Percentiles rank a stretch among this genome's conserved stretches.
Evolutionary conservation across 75 land plant species (phyloP).

Genomic region (Pinus tabuliformis): DNA sequence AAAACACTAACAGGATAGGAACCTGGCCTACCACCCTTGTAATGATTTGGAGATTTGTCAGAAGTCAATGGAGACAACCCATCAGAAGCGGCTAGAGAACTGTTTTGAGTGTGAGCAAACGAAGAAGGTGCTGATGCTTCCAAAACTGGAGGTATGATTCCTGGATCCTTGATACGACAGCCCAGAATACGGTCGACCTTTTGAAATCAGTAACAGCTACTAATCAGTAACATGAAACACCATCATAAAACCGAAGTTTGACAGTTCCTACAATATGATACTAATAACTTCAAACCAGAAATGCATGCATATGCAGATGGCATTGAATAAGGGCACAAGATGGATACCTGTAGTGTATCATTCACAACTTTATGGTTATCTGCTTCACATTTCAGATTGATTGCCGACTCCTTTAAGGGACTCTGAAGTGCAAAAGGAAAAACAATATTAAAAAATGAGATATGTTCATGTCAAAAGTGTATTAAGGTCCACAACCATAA

Average conservation of each 20-base stretch:
- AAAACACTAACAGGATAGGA: neutral
- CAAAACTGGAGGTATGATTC: neutral
- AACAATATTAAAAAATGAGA: neutral
- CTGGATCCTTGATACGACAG: slow-evolving; percentile 53
- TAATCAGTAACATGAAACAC: neutral
- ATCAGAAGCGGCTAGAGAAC: slow-evolving; percentile 1
- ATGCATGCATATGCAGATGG: neutral
- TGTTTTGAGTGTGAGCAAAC: slow-evolving; percentile 5
- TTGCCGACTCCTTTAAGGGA: neutral
- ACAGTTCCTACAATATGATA: neutral
- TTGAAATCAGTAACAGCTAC: neutral
- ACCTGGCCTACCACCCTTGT: neutral
- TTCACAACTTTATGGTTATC: neutral
- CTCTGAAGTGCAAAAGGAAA: neutral
- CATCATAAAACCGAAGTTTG: neutral
- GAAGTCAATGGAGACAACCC: slow-evolving; percentile 4
- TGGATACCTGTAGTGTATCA: slow-evolving; percentile 2
- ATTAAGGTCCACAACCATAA: neutral
- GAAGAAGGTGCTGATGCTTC: slow-evolving; percentile 6
- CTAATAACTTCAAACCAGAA: neutral
- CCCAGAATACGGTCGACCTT: slow-evolving; percentile 84
- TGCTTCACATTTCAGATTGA: slow-evolving; percentile 3
- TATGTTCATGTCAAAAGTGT: neutral
- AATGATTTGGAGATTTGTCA: neutral
- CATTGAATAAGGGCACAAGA: neutral